These are phyloP conservation scores for Musa acuminata DNA, from an alignment of 176 grass and related monocot species.

Conservation along the genomic window DNA sequence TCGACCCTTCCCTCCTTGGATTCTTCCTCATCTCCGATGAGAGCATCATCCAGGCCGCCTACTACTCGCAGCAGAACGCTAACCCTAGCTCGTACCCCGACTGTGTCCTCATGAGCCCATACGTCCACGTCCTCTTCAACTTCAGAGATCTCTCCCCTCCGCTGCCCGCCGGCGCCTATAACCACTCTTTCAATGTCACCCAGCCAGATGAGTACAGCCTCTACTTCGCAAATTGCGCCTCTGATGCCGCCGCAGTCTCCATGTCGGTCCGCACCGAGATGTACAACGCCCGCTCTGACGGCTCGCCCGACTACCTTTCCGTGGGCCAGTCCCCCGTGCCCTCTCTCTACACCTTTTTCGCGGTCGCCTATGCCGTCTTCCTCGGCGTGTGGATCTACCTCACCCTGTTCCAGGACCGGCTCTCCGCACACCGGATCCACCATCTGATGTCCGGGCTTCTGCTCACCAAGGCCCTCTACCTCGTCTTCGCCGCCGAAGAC, in stretches of 20 bases:
- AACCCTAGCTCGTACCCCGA: slow-evolving; percentile 24
- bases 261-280: slow-evolving; percentile 80
- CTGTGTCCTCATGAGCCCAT: slow-evolving; percentile 65
- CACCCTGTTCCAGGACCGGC: slow-evolving; percentile 64
- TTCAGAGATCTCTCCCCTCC: slow-evolving; percentile 34
- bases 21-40: slow-evolving; percentile 97
- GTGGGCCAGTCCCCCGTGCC: slow-evolving; percentile 69
- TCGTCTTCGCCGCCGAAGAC: slow-evolving; percentile 81
- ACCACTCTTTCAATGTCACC: slow-evolving; percentile 30
- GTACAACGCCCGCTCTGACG: slow-evolving; percentile 59
- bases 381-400: slow-evolving; percentile 72
- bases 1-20: slow-evolving; percentile 38
- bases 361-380: slow-evolving; percentile 64
- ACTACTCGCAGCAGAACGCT: slow-evolving; percentile 48
- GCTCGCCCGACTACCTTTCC: slow-evolving; percentile 68
- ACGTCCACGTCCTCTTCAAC: slow-evolving; percentile 57
- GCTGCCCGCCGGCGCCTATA: not conserved
- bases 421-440: slow-evolving; percentile 76
- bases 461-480: slow-evolving; percentile 56
- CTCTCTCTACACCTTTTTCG: slow-evolving; percentile 62
- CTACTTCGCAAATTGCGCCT: slow-evolving; percentile 74
- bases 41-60: slow-evolving; percentile 75
- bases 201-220: slow-evolving; percentile 87
- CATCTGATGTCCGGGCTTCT: slow-evolving; percentile 88
- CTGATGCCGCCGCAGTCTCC: slow-evolving; percentile 33